phyloP scores from a whole-genome alignment of 257 asterid genomes.

The Petrea volubilis region DNA sequence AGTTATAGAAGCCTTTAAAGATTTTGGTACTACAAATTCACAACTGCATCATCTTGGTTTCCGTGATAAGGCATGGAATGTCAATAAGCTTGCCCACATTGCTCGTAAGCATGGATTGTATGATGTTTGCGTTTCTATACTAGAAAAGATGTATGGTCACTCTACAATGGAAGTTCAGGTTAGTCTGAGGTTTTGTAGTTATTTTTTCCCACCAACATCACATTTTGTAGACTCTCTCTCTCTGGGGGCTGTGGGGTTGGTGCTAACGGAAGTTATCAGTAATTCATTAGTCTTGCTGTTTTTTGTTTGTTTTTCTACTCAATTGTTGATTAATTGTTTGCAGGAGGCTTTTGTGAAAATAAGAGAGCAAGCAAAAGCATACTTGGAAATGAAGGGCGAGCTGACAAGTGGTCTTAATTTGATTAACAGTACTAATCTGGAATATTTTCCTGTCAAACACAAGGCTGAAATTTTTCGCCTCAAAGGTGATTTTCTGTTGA shows the following conservation, averaged over 20 bases:
- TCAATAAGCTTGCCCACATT: slow-evolving; percentile 95
- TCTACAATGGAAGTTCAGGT: slow-evolving; percentile 99
- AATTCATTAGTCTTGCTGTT: slow-evolving; percentile 15
- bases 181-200: slow-evolving; percentile 17
- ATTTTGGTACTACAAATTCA: slow-evolving; percentile 75
- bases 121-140: slow-evolving; percentile 92
- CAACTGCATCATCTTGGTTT: slow-evolving; percentile 94
- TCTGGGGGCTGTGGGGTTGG: not conserved
- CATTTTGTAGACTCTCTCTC: not conserved
- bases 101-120: slow-evolving; percentile 90
- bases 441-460: slow-evolving; percentile 89
- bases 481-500: slow-evolving; percentile 91
- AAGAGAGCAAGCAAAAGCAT: slow-evolving; percentile 98
- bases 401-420: slow-evolving; percentile 89
- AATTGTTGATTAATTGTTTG: slow-evolving; percentile 27
- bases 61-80: slow-evolving; percentile 99
- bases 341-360: slow-evolving; percentile 98
- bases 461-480: slow-evolving; percentile 95
- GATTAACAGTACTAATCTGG: slow-evolving; percentile 94
- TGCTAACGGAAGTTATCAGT: slow-evolving; percentile 8
- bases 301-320: not conserved
- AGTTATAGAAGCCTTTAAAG: slow-evolving; percentile 95
- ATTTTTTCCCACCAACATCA: not conserved
- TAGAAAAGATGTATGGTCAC: slow-evolving; percentile 99
- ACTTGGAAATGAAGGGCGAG: slow-evolving; percentile 98